A percentile compares a stretch with the other conserved stretches of the same genome.
Conservation (phyloP, 2,329 filamentous ascomycete genomes). For the Hymenoscyphus salicellus region DNA sequence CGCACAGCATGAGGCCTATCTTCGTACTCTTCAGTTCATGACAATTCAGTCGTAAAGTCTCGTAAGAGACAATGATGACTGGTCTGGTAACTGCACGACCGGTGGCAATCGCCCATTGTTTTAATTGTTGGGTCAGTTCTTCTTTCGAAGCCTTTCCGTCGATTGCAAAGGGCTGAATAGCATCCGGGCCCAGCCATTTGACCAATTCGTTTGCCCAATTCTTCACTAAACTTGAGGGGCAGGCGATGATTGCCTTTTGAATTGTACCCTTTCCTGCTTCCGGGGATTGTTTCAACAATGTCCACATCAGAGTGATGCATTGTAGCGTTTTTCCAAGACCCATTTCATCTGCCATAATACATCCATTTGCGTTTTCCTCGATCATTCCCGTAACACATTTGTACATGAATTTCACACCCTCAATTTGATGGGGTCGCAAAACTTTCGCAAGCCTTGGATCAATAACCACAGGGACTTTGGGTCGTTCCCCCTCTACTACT, state of each 20-base stretch:
- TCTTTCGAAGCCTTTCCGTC: conserved; percentile 96
- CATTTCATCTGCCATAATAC: conserved; percentile 99
- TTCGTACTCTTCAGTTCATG: conserved; percentile 85
- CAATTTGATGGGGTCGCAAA: conserved; percentile 91
- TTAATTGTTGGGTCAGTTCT: conserved; percentile 82
- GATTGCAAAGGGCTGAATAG: conserved; percentile 89
- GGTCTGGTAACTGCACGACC: conserved; percentile 88
- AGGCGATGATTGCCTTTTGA: conserved; percentile 94
- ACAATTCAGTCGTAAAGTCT: conserved; percentile 86
- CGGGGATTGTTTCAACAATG: conserved; percentile 88
- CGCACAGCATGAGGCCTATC: conserved; percentile 90
- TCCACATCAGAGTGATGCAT: conserved; percentile 97
- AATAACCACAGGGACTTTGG: conserved; percentile 94
- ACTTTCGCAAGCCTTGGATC: conserved; percentile 87
- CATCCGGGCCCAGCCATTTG: conserved; percentile 93
- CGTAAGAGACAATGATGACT: conserved; percentile 96
- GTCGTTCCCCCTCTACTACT: conserved; percentile 72
- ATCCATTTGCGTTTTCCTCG: conserved; percentile 88
- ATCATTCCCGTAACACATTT: conserved; percentile 92
- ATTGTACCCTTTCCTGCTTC: conserved; percentile 93
- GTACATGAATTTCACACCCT: conserved; percentile 98
- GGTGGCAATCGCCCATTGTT: conserved; percentile 89
- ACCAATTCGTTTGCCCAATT: conserved; percentile 98
- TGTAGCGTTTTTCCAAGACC: conserved; percentile 95
- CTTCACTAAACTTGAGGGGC: conserved; percentile 89